These are phyloP conservation scores for Curvularia spicifera DNA, from an alignment of 2,329 filamentous ascomycete species.

Conservation along the genomic window DNA sequence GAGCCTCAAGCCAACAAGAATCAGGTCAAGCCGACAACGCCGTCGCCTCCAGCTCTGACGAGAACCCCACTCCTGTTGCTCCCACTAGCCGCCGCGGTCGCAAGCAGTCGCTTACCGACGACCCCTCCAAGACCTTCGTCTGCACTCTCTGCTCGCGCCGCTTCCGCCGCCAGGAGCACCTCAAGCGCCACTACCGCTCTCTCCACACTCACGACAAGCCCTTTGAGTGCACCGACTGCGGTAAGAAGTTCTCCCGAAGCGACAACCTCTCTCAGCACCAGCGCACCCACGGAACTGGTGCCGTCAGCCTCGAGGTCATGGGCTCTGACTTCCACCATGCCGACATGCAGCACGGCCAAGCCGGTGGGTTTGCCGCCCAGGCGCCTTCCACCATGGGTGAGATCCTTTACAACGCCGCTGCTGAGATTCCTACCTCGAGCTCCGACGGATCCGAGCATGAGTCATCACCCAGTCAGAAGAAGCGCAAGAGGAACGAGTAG, in stretches of 20 bases:
- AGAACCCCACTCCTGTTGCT: constrained; percentile 40
- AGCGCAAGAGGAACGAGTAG: constrained; percentile 72
- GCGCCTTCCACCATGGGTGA: constrained; percentile 49
- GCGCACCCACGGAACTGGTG: constrained; percentile 87
- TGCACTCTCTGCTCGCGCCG: constrained; percentile 95
- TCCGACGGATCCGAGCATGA: constrained; percentile 50
- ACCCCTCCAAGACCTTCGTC: constrained; percentile 97
- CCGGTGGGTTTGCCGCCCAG: constrained; percentile 41
- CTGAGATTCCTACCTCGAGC: constrained; percentile 45
- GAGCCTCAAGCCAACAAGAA: constrained; percentile 47
- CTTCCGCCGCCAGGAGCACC: constrained; percentile 96
- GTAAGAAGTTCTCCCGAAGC: constrained; percentile 98
- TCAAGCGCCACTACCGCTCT: constrained; percentile 98
- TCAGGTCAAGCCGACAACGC: constrained; percentile 53
- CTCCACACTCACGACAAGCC: constrained; percentile 99
- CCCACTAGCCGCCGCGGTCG: constrained; percentile 85
- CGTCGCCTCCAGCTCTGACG: constrained; percentile 55
- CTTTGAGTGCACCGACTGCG: constrained; percentile 95
- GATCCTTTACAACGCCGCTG: constrained; percentile 50
- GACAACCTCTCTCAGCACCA: constrained; percentile 98
- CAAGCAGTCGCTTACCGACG: constrained; percentile 97
- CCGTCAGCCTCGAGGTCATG: constrained; percentile 88
- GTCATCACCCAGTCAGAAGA: constrained; percentile 59
- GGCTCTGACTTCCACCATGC: constrained; percentile 62
- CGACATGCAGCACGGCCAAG: constrained; percentile 53